These are phyloP conservation scores for Pythium monospermum DNA, from an alignment of 352 stramenopile genomes.

Conservation along the genomic window DNA sequence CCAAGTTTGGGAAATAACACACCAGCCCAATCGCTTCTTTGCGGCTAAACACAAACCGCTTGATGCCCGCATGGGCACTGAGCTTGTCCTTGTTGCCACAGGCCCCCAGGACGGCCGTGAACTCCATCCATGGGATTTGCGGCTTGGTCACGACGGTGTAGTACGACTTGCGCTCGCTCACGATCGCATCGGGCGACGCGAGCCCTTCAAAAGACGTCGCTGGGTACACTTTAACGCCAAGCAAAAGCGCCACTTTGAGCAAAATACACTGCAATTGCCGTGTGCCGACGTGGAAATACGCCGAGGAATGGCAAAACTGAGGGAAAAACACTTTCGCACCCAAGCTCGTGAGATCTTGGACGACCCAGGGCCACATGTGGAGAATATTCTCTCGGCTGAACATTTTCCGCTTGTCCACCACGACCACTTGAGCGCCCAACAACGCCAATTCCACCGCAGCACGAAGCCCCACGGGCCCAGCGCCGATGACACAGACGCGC, in stretches of 20 bases:
- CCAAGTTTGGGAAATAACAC: conserved; percentile 75
- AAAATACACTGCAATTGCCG: conserved; percentile 82
- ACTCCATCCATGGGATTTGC: conserved; percentile 76
- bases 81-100: conserved; percentile 67
- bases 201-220: conserved; percentile 60
- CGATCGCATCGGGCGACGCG: conserved; percentile 42
- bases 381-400: conserved; percentile 85
- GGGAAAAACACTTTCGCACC: conserved; percentile 82
- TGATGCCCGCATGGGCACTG: conserved; percentile 56
- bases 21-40: conserved; percentile 80
- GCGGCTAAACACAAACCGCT: conserved; percentile 73
- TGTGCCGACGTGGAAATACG: conserved; percentile 82
- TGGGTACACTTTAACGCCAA: conserved; percentile 66
- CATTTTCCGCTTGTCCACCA: conserved; percentile 77
- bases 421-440: conserved; percentile 61
- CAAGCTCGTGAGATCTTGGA: conserved; percentile 74
- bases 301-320: conserved; percentile 76
- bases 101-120: conserved; percentile 62
- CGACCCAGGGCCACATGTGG: conserved; percentile 79
- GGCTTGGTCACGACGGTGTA: conserved; percentile 70
- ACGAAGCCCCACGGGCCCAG: conserved; percentile 69
- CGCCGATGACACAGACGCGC: conserved; percentile 68
- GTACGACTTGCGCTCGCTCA: conserved; percentile 53
- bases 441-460: conserved; percentile 69
- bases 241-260: conserved; percentile 71